phyloP scores from a whole-genome alignment of 2,329 filamentous ascomycete genomes.

The Dothistroma pini region DNA sequence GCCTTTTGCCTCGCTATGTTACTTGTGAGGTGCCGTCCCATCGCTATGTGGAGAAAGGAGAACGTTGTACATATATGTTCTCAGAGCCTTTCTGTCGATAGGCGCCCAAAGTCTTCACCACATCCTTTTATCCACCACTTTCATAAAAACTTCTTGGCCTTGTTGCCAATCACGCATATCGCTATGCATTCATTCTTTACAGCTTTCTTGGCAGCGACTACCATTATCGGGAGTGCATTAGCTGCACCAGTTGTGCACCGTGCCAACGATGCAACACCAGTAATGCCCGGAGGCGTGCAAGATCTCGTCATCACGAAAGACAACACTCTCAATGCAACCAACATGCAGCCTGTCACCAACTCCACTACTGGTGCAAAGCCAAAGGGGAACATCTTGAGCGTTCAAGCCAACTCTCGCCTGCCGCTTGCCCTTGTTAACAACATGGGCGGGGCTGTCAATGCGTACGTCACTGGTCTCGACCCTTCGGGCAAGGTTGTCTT shows the following conservation, averaged over 20 bases:
- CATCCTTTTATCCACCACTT: neutral
- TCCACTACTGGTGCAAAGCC: neutral
- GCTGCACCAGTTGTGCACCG: neutral
- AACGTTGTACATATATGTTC: neutral
- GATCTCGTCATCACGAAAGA: constrained; percentile 27
- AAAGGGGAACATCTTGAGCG: neutral
- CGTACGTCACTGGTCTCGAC: constrained; percentile 47
- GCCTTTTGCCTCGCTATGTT: no score
- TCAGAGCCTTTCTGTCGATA: neutral
- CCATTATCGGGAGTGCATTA: neutral
- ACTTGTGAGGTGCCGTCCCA: neutral
- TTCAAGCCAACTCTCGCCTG: constrained; percentile 5
- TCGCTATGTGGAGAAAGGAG: neutral
- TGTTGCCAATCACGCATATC: neutral
- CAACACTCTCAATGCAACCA: constrained; percentile 30
- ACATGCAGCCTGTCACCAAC: constrained; percentile 2
- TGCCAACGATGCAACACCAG: neutral
- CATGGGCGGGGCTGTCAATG: constrained; percentile 38
- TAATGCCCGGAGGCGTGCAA: constrained; percentile 19
- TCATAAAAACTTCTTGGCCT: neutral
- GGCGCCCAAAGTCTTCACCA: neutral
- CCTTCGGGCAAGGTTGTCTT: constrained; percentile 41
- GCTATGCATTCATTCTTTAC: constrained; percentile 3
- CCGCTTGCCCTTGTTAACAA: constrained; percentile 42
- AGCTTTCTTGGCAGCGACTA: neutral